Percentiles rank a stretch among this genome's conserved stretches.
Conservation (phyloP, 2,329 filamentous ascomycete species). For the Beauveria scarabaeidicola region DNA sequence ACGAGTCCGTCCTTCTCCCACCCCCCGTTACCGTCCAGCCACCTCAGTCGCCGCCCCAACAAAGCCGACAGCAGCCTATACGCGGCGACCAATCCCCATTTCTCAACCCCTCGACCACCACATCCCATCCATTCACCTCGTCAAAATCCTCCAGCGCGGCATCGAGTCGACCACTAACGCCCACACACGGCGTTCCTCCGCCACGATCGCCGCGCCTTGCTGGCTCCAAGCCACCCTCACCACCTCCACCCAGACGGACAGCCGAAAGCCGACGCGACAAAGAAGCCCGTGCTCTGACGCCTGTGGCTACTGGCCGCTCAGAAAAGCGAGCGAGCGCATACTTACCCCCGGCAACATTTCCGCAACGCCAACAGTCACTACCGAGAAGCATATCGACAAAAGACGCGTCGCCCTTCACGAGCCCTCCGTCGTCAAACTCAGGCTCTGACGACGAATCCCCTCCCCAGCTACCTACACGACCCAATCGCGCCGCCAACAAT, state of each 20-base stretch:
- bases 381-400: slow-evolving; percentile 20
- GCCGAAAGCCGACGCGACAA: slow-evolving; percentile 46
- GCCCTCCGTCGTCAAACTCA: slow-evolving; percentile 63
- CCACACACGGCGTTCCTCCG: slow-evolving; percentile 29
- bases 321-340: slow-evolving; percentile 21
- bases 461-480: slow-evolving; percentile 40
- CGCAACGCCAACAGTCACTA: slow-evolving; percentile 35
- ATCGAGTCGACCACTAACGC: slow-evolving; percentile 47
- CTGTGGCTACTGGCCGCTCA: not conserved
- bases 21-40: slow-evolving; percentile 63
- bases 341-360: slow-evolving; percentile 27
- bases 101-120: slow-evolving; percentile 38
- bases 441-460: slow-evolving; percentile 44
- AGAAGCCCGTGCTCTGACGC: slow-evolving; percentile 21
- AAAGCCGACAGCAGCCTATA: slow-evolving; percentile 25
- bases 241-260: slow-evolving; percentile 56
- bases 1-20: slow-evolving; percentile 30
- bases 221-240: slow-evolving; percentile 49
- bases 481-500: slow-evolving; percentile 33
- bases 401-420: slow-evolving; percentile 72
- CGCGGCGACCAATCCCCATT: slow-evolving; percentile 35
- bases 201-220: slow-evolving; percentile 38
- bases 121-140: slow-evolving; percentile 33
- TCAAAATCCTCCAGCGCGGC: slow-evolving; percentile 40
- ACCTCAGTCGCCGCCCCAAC: slow-evolving; percentile 59